Base-by-base conservation (phyloP, 2,329 filamentous ascomycete species). In the Boeremia lycopersici region DNA sequence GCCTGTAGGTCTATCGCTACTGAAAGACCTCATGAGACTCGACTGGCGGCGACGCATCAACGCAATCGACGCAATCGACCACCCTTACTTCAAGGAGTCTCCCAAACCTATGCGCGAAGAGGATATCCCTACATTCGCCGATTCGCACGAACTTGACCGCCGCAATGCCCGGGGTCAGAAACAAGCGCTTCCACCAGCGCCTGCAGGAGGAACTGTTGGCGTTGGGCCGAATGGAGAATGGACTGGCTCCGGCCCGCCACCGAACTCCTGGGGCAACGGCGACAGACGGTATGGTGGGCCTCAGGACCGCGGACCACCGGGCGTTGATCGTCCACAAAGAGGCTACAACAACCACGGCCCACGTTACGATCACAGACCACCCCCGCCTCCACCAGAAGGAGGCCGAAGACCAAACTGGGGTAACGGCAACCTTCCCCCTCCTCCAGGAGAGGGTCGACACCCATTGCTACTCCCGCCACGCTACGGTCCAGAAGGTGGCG, bases 141-240 rank as follows among this genome's bases (percentile, higher is more conserved):
- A 97, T 68, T 96, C 92, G 39, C 95, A 99, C 75, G 95, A 99
- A 75, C 81, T 98, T n/a, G 95, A 99, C 72, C 86, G 93, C 45
- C 86, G 92, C 72, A 96, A 93, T 76, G 93, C 92, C 65, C 89
- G 96, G 62, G 89, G 92, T 54, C 89, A 95, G 68, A 91, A 91
- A 69, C 89, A 89, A 19, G 89, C 88, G 19, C 82, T 93, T 10
- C 93, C 93, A 4, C 93, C 95, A 11, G 95, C 93, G 0, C 95
- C 95, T 0, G 92, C 93, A 64, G 93, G 93, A 11, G 93, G 91
- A 4, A 92, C 91, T 1, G 92, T 96, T 3, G 93, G 93, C 12
- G 86, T 91, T 67, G 85, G 82, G 10, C 80, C 82, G 9, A 84
- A 85, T 56, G 80, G 81, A 29, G 83, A 86, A 60, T 86, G 81